Base-by-base conservation (phyloP, 805 yeast genomes). In the Spathaspora hagerdaliae region DNA sequence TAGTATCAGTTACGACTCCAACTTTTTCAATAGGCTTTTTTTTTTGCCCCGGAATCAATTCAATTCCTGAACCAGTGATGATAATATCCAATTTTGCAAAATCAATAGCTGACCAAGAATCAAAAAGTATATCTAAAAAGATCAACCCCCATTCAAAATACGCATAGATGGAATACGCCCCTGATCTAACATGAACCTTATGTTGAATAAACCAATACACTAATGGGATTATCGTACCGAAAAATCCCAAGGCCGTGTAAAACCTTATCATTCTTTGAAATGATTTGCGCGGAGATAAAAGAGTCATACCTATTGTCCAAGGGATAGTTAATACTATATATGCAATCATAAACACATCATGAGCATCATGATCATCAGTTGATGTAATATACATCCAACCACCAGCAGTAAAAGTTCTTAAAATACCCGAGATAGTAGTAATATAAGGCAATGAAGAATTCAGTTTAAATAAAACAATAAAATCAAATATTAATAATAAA, bases 361-460 rank as follows among this genome's bases (percentile, higher is more conserved):
- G 99, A 71, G 85, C 82, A 65, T 92, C 96, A 56, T 92, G 98
- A 62, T 94, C 97, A 64, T 94, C 99, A 1, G 97, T 89, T 6
- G 96, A 87, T 1, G 99, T 94, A 51, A 94, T 86, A 61, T 94
- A 94, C 7, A 95, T 96, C 97, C 98, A 94, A 10, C 98, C 98
- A 59, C 99, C 99, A 60, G 98, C 94, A 1, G 96, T 85, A 45
- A 94, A 78, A 0, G 99, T 94, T 65, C 99, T 81, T n/a, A 87
- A 44, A 2, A 87, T 48, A n/a, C 99, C 99, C 5, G 80, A 59
- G 2, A 78, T 39, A n/a, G 82, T 49, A 36, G 76, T 75, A 50
- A 73, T 51, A 44, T 58, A 63, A 10, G 79, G 70, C 44, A 69
- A 48, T 47, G 62, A 52, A 0, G 74, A 63, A 40, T 65, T 52